Evolutionary conservation across 148 eudicot genomes (phyloP).

Genomic region (Amaranthus hypochondriacus): DNA sequence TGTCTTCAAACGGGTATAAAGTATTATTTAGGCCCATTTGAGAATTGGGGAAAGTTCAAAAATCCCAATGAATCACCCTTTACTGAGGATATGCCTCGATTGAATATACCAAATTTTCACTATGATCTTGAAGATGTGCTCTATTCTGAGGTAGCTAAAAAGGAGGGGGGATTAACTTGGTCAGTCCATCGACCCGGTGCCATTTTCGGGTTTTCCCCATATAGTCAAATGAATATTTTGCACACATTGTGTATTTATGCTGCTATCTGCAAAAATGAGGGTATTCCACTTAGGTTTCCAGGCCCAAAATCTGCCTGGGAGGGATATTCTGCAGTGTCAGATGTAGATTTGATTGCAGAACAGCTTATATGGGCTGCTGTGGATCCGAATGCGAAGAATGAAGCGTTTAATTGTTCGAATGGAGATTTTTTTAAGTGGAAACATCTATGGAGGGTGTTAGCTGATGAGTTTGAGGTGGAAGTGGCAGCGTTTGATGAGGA

Average conservation of each 20-base stretch:
- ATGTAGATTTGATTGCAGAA: slow-evolving; percentile 43
- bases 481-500: slow-evolving; percentile 27
- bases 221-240: slow-evolving; percentile 35
- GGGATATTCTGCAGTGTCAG: slow-evolving; percentile 33
- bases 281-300: slow-evolving; percentile 32
- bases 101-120: slow-evolving; percentile 31
- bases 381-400: slow-evolving; percentile 42
- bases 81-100: slow-evolving; percentile 37
- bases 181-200: slow-evolving; percentile 33
- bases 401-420: slow-evolving; percentile 42
- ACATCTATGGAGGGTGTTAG: slow-evolving; percentile 40
- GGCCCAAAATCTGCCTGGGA: slow-evolving; percentile 38
- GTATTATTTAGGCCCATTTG: slow-evolving; percentile 32
- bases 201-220: slow-evolving; percentile 43
- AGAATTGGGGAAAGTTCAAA: slow-evolving; percentile 8
- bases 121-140: slow-evolving; percentile 37
- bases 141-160: slow-evolving; percentile 24
- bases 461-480: slow-evolving; percentile 42
- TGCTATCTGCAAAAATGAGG: slow-evolving; percentile 44
- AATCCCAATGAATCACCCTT: slow-evolving; percentile 29
- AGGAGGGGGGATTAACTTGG: slow-evolving; percentile 36
- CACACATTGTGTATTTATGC: slow-evolving; percentile 37
- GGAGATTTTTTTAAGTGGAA: slow-evolving; percentile 52
- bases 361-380: slow-evolving; percentile 52
- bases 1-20: slow-evolving; percentile 36